These are phyloP conservation scores for Agrocybe chaxingu DNA, from an alignment of 768 basidiomycete genomes.

Conservation along the genomic window DNA sequence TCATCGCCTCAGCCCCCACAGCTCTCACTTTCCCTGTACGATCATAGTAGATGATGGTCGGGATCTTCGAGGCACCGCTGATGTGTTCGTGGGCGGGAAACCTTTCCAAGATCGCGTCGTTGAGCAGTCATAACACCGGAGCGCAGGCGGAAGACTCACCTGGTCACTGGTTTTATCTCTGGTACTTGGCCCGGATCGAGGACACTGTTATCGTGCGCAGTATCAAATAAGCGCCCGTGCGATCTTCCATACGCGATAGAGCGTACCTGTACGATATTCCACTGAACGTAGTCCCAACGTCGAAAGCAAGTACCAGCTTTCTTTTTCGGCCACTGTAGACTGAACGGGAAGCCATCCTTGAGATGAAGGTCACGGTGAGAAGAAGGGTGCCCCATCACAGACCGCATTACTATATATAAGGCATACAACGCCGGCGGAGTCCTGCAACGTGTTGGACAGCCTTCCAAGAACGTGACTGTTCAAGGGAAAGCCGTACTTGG, in stretches of 20 bases:
- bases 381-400: not conserved
- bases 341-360: constrained; percentile 7
- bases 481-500: too few species aligned
- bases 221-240: not conserved
- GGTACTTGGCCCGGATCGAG: constrained; percentile 32
- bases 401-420: too few species aligned
- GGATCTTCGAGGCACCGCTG: constrained; percentile 37
- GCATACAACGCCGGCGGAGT: too few species aligned
- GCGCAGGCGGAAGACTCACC: constrained; percentile 16
- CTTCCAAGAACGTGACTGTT: too few species aligned
- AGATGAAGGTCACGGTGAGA: not conserved
- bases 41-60: constrained; percentile 39
- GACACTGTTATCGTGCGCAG: constrained; percentile 19
- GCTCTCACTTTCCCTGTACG: constrained; percentile 32
- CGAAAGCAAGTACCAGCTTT: constrained; percentile 17
- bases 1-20: constrained; percentile 43
- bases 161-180: constrained; percentile 38
- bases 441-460: too few species aligned
- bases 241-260: not conserved
- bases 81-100: constrained; percentile 44
- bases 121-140: constrained; percentile 9
- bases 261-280: constrained; percentile 16
- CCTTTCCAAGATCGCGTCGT: constrained; percentile 20
- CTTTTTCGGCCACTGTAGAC: constrained; percentile 11
- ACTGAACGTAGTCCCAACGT: constrained; percentile 18